phyloP scores from a whole-genome alignment of 495 filamentous ascomycete species.

The Aspergillus carlsbadensis region DNA sequence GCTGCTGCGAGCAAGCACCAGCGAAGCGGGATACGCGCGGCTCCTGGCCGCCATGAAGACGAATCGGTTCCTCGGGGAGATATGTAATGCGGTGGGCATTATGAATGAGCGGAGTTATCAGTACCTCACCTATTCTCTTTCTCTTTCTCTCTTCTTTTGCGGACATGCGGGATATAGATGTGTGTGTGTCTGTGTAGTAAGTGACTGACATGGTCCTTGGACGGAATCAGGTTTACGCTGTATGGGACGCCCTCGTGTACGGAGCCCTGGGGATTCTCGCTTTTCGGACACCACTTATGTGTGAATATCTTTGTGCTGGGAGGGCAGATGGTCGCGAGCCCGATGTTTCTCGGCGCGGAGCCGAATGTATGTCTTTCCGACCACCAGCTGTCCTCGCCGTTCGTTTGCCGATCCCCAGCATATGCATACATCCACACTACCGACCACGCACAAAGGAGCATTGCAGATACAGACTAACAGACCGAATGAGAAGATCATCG shows the following conservation, averaged over 20 bases:
- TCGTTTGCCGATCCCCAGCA: no score
- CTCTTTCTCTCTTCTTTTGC: not conserved
- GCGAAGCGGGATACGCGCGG: conserved; percentile 66
- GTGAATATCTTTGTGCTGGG: conserved; percentile 63
- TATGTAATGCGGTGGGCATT: conserved; percentile 56
- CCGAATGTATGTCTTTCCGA: conserved; percentile 48
- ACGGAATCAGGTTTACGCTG: conserved; percentile 64
- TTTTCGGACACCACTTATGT: conserved; percentile 78
- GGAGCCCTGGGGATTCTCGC: conserved; percentile 66
- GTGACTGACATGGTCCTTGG: no score
- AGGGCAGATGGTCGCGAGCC: conserved; percentile 61
- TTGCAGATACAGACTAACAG: no score
- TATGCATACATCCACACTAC: no score
- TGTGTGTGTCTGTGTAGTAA: no score
- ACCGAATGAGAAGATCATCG: conserved; percentile 55
- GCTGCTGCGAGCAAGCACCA: conserved; percentile 56
- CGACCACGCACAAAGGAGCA: no score
- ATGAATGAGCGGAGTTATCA: conserved; percentile 69
- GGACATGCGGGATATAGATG: not conserved
- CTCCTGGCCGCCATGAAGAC: conserved; percentile 67
- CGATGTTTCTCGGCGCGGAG: conserved; percentile 76
- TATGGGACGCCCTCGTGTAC: conserved; percentile 52
- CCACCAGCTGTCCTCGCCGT: no score
- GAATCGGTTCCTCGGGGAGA: conserved; percentile 73
- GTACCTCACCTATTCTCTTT: not conserved